phyloP scores from a whole-genome alignment of 257 asterid species.

The Petunia secreta region DNA sequence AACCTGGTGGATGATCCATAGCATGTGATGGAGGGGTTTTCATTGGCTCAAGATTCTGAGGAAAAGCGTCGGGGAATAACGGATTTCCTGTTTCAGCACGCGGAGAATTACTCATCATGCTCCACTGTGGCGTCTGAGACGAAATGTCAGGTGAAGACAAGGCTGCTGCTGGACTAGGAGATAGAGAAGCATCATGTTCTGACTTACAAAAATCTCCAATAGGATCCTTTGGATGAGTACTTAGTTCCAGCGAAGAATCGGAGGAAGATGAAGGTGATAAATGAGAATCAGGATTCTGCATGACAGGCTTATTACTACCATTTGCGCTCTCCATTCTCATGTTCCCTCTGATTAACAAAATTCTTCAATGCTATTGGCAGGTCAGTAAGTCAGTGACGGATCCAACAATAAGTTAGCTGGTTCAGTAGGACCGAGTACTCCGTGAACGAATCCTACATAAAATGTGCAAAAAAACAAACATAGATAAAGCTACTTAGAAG shows the following conservation, averaged over 20 bases:
- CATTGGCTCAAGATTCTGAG: slow-evolving; percentile 29
- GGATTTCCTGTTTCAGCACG: not conserved
- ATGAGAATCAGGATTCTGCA: slow-evolving; percentile 12
- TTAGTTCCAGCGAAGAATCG: slow-evolving; percentile 29
- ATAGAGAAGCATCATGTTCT: slow-evolving; percentile 33
- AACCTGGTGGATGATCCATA: slow-evolving; percentile 46
- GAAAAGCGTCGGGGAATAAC: not conserved
- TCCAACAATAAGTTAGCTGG: no score
- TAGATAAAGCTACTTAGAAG: no score
- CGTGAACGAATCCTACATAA: no score
- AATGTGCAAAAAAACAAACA: no score
- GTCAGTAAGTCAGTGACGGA: not conserved
- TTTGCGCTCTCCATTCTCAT: slow-evolving; percentile 2
- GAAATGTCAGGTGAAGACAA: slow-evolving; percentile 15
- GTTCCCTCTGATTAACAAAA: slow-evolving; percentile 21
- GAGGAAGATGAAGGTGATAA: slow-evolving; percentile 41
- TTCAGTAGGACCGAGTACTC: no score
- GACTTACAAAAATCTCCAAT: slow-evolving; percentile 20
- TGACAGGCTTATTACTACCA: not conserved
- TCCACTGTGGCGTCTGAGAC: slow-evolving; percentile 37
- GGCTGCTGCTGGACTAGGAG: slow-evolving; percentile 29
- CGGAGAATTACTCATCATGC: slow-evolving; percentile 42
- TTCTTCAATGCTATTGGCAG: slow-evolving; percentile 4
- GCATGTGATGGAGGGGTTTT: slow-evolving; percentile 42
- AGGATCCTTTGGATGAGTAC: slow-evolving; percentile 6